Evolutionary conservation across 148 eudicot genomes (phyloP).

Genomic region (Cornus kousa): DNA sequence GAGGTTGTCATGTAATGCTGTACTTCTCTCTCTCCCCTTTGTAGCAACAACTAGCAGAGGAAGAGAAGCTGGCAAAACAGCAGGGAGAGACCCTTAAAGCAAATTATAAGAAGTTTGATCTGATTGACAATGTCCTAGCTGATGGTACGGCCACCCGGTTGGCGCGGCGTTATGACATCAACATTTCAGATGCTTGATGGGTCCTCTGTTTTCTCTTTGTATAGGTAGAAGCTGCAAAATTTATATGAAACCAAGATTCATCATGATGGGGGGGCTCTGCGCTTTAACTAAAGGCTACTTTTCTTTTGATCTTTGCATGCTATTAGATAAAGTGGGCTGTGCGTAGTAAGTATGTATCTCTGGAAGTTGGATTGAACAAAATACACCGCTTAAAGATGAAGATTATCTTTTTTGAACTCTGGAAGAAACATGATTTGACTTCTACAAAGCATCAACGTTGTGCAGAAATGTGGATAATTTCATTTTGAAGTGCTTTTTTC

Average conservation of each 20-base stretch:
- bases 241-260: neutral
- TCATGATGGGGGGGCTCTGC: neutral
- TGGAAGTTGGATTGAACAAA: too few species aligned
- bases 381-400: too few species aligned
- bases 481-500: too few species aligned
- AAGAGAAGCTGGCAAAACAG: slow-evolving; percentile 58
- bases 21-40: neutral
- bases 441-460: too few species aligned
- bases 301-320: too few species aligned
- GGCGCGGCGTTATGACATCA: slow-evolving; percentile 32
- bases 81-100: slow-evolving; percentile 44
- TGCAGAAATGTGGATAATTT: too few species aligned
- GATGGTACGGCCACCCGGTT: slow-evolving; percentile 39
- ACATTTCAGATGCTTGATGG: slow-evolving; percentile 25
- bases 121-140: slow-evolving; percentile 28
- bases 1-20: too few species aligned
- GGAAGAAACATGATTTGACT: too few species aligned
- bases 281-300: too few species aligned
- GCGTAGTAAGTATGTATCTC: too few species aligned
- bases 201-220: neutral
- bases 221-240: neutral
- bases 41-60: slow-evolving; percentile 50
- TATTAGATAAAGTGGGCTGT: too few species aligned
- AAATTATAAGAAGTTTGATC: slow-evolving; percentile 47
- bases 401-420: too few species aligned